Percentiles rank a stretch among this genome's conserved stretches.
Conservation (phyloP, 2,329 filamentous ascomycete species). For the Fusarium sp. region DNA sequence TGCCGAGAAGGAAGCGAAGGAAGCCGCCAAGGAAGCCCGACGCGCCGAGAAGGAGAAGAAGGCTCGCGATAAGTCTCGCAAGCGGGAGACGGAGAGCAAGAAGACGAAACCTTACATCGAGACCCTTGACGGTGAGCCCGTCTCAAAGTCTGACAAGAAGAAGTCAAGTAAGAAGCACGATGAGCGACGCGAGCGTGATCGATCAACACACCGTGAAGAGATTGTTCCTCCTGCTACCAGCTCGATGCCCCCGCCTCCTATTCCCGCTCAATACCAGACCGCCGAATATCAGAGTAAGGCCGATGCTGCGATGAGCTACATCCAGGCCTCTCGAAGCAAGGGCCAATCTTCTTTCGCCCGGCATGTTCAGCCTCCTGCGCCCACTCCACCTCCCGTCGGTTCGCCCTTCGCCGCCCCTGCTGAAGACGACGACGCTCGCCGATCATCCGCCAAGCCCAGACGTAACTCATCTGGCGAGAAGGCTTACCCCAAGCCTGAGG, state of each 20-base stretch:
- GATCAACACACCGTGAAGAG: constrained; percentile 51
- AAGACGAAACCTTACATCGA: constrained; percentile 53
- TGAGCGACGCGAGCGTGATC: constrained; percentile 52
- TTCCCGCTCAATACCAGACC: constrained; percentile 38
- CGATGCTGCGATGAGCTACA: constrained; percentile 45
- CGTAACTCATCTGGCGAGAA: constrained; percentile 51
- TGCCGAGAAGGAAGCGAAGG: constrained; percentile 46
- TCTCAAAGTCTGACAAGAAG: constrained; percentile 51
- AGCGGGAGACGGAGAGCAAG: constrained; percentile 53
- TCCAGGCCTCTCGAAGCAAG: constrained; percentile 48
- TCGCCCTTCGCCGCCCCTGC: constrained; percentile 47
- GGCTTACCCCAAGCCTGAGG: constrained; percentile 49
- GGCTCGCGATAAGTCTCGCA: constrained; percentile 53
- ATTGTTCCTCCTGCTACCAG: constrained; percentile 29
- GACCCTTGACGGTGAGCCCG: constrained; percentile 42
- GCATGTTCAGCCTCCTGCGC: constrained; percentile 48
- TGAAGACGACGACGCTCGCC: constrained; percentile 49
- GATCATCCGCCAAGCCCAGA: constrained; percentile 50
- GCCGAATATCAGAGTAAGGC: constrained; percentile 35
- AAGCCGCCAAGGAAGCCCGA: constrained; percentile 48
- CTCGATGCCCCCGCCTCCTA: constrained; percentile 37
- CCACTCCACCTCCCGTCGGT: constrained; percentile 51
- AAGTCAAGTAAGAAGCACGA: constrained; percentile 55
- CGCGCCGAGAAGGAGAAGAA: constrained; percentile 55
- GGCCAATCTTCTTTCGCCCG: constrained; percentile 38